Conservation (phyloP, 768 basidiomycete species). For the Asterophora parasitica region DNA sequence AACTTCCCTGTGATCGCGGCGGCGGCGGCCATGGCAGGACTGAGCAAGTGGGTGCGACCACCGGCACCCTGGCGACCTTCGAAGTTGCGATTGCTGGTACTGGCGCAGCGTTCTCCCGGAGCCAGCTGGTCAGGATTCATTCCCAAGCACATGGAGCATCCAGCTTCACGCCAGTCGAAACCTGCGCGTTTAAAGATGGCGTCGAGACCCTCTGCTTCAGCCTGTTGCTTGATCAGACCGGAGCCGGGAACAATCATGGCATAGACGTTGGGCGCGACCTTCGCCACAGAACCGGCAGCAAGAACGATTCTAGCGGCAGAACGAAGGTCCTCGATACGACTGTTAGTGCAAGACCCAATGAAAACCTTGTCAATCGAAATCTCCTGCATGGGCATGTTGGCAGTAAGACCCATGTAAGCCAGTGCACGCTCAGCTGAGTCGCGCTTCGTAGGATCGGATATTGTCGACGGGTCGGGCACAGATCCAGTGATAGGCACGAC, state of each 20-base stretch:
- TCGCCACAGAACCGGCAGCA: constrained; percentile 67
- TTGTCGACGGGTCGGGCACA: constrained; percentile 71
- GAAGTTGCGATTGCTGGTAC: constrained; percentile 91
- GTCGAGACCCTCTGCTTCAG: constrained; percentile 86
- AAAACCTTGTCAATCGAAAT: constrained; percentile 86
- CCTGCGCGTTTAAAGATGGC: constrained; percentile 84
- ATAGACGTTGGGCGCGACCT: constrained; percentile 67
- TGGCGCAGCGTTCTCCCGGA: constrained; percentile 82
- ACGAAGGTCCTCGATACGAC: constrained; percentile 88
- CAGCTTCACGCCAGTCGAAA: constrained; percentile 94
- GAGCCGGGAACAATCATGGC: constrained; percentile 95
- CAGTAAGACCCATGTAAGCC: constrained; percentile 80
- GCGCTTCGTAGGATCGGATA: constrained; percentile 60
- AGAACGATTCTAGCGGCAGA: constrained; percentile 77
- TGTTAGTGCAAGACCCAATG: constrained; percentile 93
- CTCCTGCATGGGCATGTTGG: constrained; percentile 76
- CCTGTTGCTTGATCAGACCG: constrained; percentile 85
- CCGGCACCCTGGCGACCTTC: constrained; percentile 87
- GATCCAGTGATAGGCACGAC: constrained; percentile 76
- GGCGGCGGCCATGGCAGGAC: constrained; percentile 90
- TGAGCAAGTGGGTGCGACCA: constrained; percentile 84
- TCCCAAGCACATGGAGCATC: constrained; percentile 94
- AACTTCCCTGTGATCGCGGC: constrained; percentile 84
- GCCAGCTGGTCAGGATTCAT: constrained; percentile 93
- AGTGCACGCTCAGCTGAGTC: constrained; percentile 71